phyloP scores from a whole-genome alignment of 148 eudicot species.

The Gaultheria prostrata region DNA sequence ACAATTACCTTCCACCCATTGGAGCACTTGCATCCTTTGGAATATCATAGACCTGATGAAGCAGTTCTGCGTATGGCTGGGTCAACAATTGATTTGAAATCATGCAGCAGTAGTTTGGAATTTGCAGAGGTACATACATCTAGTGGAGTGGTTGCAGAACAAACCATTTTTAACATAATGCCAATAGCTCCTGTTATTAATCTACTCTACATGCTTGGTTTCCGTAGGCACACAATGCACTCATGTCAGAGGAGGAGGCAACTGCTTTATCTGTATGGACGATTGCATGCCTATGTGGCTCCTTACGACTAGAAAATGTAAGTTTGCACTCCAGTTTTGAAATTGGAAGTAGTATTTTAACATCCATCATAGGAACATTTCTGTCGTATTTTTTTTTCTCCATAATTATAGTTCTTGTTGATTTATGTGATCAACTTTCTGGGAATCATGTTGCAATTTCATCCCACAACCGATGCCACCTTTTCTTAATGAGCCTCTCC shows the following conservation, averaged over 20 bases:
- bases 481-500: neutral
- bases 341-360: neutral
- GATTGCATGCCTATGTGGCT: conserved; percentile 80
- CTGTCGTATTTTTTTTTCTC: neutral
- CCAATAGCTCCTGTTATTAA: neutral
- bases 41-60: conserved; percentile 69
- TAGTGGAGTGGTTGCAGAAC: neutral
- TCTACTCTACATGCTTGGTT: conserved; percentile 5
- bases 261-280: conserved; percentile 79
- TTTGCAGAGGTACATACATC: conserved; percentile 64
- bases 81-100: conserved; percentile 58
- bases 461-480: neutral
- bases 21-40: conserved; percentile 87
- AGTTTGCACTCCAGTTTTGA: conserved; percentile 25
- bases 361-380: neutral
- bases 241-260: conserved; percentile 87
- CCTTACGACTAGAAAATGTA: conserved; percentile 88
- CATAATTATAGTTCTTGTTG: neutral
- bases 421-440: conserved; percentile 11
- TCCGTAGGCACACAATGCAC: conserved; percentile 54
- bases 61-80: conserved; percentile 52
- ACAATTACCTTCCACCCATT: conserved; percentile 75
- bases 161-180: neutral
- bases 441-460: conserved; percentile 1
- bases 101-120: conserved; percentile 77